These are phyloP conservation scores for Tetrahymena elliotti DNA, from an alignment of 73 alveolate species.

Conservation along the genomic window DNA sequence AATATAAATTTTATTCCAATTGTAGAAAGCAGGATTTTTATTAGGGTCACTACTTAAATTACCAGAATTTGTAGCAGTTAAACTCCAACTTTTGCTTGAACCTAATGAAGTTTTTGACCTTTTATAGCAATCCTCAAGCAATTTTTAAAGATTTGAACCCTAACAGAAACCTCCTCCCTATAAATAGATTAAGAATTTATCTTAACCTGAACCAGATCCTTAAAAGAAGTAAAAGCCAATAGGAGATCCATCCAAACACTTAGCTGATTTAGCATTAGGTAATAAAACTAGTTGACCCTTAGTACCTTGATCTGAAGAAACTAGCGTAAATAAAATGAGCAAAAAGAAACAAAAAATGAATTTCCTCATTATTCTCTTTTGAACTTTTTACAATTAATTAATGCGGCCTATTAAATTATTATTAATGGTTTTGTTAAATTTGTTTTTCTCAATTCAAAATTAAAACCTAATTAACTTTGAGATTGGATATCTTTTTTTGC, in stretches of 20 bases:
- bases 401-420: too few relatives aligned
- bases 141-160: not conserved
- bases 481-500: too few relatives aligned
- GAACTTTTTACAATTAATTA: too few relatives aligned
- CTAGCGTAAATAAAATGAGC: not conserved
- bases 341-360: not conserved
- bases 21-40: not conserved
- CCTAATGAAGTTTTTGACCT: not conserved
- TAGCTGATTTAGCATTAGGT: not conserved
- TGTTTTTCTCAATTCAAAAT: too few relatives aligned
- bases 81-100: not conserved
- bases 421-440: not conserved
- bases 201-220: not conserved
- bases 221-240: not conserved
- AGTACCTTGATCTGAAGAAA: not conserved
- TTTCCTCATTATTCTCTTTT: not conserved
- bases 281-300: not conserved
- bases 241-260: not conserved
- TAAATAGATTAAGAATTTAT: not conserved
- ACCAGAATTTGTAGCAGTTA: not conserved
- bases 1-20: not conserved
- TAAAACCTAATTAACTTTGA: too few relatives aligned
- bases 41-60: not conserved
- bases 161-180: not conserved
- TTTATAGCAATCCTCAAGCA: not conserved